Percentiles rank a stretch among this genome's conserved stretches.
Evolutionary conservation across 768 basidiomycete species (phyloP).

Genomic region (Podaxis rugospora): DNA sequence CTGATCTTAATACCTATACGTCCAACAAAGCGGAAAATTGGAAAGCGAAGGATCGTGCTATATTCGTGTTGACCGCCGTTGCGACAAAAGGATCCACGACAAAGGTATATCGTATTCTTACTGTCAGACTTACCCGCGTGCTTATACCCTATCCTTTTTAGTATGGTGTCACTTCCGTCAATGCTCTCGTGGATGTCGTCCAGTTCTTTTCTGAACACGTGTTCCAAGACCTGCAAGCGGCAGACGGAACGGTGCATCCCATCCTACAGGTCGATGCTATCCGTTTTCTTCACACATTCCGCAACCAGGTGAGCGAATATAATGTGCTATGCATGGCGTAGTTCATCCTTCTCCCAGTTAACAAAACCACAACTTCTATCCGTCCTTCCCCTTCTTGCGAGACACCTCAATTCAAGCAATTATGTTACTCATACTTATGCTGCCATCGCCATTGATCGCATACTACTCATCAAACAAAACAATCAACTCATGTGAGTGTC

Average conservation of each 20-base stretch:
- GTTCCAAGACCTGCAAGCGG: slow-evolving; percentile 77
- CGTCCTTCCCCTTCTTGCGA: slow-evolving; percentile 82
- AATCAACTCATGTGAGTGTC: slow-evolving; percentile 72
- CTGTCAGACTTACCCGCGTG: neutral
- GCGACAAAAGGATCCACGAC: slow-evolving; percentile 86
- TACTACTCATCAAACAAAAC: slow-evolving; percentile 85
- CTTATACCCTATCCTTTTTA: slow-evolving; percentile 23
- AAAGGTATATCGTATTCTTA: slow-evolving; percentile 46
- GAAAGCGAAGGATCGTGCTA: slow-evolving; percentile 91
- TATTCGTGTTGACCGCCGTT: slow-evolving; percentile 90
- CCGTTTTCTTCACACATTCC: slow-evolving; percentile 89
- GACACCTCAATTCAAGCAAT: slow-evolving; percentile 76
- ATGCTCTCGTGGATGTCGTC: slow-evolving; percentile 88
- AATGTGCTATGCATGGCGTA: neutral
- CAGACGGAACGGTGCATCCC: slow-evolving; percentile 67
- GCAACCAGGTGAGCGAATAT: slow-evolving; percentile 70
- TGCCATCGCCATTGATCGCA: slow-evolving; percentile 95
- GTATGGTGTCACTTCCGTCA: slow-evolving; percentile 94
- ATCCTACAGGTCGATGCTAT: slow-evolving; percentile 96
- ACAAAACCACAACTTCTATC: slow-evolving; percentile 92
- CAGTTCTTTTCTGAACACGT: slow-evolving; percentile 94
- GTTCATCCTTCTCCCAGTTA: slow-evolving; percentile 41
- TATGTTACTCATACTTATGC: slow-evolving; percentile 96
- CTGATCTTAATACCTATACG: slow-evolving; percentile 66
- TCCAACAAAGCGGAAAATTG: slow-evolving; percentile 61